Evolutionary conservation across 257 asterid species (phyloP).

Genomic region (Schizonepeta tenuifolia): DNA sequence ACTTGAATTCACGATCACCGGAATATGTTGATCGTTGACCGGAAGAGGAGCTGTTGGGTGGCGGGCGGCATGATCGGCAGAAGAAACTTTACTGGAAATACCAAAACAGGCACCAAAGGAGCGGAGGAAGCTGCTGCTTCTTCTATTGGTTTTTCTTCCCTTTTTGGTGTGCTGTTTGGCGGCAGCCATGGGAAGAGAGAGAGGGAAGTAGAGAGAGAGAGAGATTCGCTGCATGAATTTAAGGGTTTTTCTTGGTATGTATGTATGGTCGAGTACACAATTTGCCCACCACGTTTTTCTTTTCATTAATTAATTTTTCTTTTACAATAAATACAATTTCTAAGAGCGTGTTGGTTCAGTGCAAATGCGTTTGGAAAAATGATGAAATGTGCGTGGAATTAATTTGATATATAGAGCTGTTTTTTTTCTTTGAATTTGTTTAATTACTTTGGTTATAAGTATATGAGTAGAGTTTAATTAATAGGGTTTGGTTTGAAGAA

Average conservation of each 20-base stretch:
- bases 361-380: conserved; percentile 13
- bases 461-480: not conserved
- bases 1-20: not conserved
- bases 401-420: not conserved
- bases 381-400: conserved; percentile 20
- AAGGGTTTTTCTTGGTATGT: not conserved
- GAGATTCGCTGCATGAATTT: conserved; percentile 31
- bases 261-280: conserved; percentile 5
- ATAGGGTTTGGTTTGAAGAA: conserved; percentile 23
- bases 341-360: not conserved
- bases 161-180: conserved; percentile 14
- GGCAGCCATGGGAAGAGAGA: conserved; percentile 31
- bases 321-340: not conserved
- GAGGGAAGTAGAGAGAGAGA: not conserved
- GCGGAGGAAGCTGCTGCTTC: conserved; percentile 20
- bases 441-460: not conserved
- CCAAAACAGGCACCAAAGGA: conserved; percentile 37
- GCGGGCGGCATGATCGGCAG: conserved; percentile 28
- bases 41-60: not conserved
- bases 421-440: not conserved
- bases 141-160: not conserved
- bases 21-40: conserved; percentile 5
- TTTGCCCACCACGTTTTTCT: conserved; percentile 19
- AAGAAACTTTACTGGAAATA: conserved; percentile 31
- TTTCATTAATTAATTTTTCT: not conserved